Percentiles rank a stretch among this genome's conserved stretches.
phyloP scores from a whole-genome alignment of 306 rosid species.

The Adenanthera pavonina region DNA sequence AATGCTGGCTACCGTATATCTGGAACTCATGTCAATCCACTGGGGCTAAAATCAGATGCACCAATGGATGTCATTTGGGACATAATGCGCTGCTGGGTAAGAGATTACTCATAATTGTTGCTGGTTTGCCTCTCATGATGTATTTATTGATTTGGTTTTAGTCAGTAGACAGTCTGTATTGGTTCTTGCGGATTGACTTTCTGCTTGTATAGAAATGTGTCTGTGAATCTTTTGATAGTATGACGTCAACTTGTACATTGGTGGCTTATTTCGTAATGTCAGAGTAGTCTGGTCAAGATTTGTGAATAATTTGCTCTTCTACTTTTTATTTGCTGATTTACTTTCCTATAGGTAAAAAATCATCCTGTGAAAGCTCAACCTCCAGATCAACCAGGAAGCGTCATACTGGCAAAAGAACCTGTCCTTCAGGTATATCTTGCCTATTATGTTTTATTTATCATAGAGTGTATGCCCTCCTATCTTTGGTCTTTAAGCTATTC shows the following conservation, averaged over 20 bases:
- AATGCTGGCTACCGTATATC: conserved; percentile 94
- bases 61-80: conserved; percentile 98
- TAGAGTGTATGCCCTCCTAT: neutral
- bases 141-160: neutral
- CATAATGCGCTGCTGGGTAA: conserved; percentile 99
- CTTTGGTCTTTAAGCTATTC: neutral
- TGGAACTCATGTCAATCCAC: conserved; percentile 92
- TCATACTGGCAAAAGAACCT: conserved; percentile 93
- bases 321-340: neutral
- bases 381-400: conserved; percentile 78
- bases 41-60: conserved; percentile 94
- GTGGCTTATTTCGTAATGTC: neutral
- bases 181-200: conserved; percentile 13
- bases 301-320: neutral
- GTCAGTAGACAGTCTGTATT: neutral
- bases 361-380: conserved; percentile 96
- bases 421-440: conserved; percentile 75
- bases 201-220: neutral
- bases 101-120: conserved; percentile 30
- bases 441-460: conserved; percentile 18
- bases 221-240: neutral
- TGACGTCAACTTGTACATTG: neutral
- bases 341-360: conserved; percentile 68
- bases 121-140: conserved; percentile 9
- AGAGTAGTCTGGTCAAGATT: neutral